A percentile compares a stretch with the other conserved stretches of the same genome.
Conservation (phyloP, 2,329 filamentous ascomycete genomes). For the Aspergillus luchuensis region DNA sequence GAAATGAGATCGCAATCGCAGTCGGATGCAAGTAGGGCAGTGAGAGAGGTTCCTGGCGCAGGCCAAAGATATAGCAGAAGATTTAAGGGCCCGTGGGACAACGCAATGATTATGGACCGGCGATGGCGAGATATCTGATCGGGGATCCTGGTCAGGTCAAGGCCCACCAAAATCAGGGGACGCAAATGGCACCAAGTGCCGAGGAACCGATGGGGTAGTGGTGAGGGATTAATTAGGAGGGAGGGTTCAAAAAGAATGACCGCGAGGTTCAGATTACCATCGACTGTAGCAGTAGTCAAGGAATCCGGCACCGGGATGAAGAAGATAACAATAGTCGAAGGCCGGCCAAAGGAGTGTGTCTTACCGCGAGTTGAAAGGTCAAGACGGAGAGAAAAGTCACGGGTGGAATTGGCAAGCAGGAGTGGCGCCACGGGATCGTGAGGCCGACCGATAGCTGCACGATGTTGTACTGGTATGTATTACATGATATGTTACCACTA, state of each 20-base stretch:
- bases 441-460: conserved; percentile 8
- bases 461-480: not conserved
- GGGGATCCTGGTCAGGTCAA: conserved; percentile 10
- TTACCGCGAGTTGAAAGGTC: not conserved
- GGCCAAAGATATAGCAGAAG: conserved; percentile 4
- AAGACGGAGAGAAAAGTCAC: conserved; percentile 16
- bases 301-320: conserved; percentile 6
- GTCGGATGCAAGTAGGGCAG: not conserved
- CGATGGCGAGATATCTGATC: conserved; percentile 10
- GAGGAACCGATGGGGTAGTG: conserved; percentile 3
- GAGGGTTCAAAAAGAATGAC: not conserved
- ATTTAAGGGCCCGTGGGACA: conserved; percentile 6
- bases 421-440: conserved; percentile 17
- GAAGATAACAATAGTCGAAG: conserved; percentile 11
- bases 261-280: not conserved
- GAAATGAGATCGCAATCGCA: not conserved
- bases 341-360: not conserved
- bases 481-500: not conserved
- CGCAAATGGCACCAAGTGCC: conserved; percentile 8
- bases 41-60: not conserved
- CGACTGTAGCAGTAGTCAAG: not conserved
- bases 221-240: conserved; percentile 4
- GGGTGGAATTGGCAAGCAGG: not conserved
- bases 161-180: conserved; percentile 22
- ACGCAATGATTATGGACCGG: conserved; percentile 2